phyloP scores from a whole-genome alignment of 352 stramenopile genomes.

The Thalassiosira oceanica region DNA sequence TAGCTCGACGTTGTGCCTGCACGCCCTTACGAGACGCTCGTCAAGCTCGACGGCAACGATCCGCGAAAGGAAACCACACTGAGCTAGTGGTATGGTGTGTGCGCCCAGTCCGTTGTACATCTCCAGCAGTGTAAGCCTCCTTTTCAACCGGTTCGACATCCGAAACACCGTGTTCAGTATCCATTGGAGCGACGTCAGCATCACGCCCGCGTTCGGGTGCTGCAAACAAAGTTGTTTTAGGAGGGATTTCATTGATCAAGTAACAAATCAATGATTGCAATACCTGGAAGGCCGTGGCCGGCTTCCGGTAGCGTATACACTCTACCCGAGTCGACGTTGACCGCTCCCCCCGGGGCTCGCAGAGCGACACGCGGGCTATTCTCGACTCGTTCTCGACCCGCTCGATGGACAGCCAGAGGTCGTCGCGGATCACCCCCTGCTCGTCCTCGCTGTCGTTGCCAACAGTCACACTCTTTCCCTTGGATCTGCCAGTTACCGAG shows the following conservation, averaged over 20 bases:
- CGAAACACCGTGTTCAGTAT: constrained; percentile 51
- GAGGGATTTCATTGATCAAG: too few relatives aligned
- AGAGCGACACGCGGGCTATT: too few relatives aligned
- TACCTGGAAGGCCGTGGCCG: constrained; percentile 68
- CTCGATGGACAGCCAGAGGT: too few relatives aligned
- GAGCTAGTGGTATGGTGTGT: constrained; percentile 68
- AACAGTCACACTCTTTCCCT: constrained; percentile 40
- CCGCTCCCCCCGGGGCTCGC: too few relatives aligned
- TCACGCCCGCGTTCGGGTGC: constrained; percentile 72
- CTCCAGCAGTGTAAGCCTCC: constrained; percentile 46
- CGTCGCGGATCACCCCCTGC: too few relatives aligned
- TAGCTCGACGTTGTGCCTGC: constrained; percentile 45
- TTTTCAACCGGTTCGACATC: constrained; percentile 22
- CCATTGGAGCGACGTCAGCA: constrained; percentile 66
- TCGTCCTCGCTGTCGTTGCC: constrained; percentile 1
- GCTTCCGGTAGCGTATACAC: constrained; percentile 59
- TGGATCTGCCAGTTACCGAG: constrained; percentile 58
- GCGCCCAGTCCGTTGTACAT: constrained; percentile 76
- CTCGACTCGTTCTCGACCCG: constrained; percentile 4
- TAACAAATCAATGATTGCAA: too few relatives aligned
- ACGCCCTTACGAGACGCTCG: constrained; percentile 57
- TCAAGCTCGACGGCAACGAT: constrained; percentile 71
- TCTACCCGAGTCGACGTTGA: constrained; percentile 1
- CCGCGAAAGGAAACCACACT: constrained; percentile 41
- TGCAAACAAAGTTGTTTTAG: too few relatives aligned